Percentiles rank a stretch among this genome's conserved stretches.
phyloP scores from a whole-genome alignment of 2,329 filamentous ascomycete genomes.

The Xylaria sp. region DNA sequence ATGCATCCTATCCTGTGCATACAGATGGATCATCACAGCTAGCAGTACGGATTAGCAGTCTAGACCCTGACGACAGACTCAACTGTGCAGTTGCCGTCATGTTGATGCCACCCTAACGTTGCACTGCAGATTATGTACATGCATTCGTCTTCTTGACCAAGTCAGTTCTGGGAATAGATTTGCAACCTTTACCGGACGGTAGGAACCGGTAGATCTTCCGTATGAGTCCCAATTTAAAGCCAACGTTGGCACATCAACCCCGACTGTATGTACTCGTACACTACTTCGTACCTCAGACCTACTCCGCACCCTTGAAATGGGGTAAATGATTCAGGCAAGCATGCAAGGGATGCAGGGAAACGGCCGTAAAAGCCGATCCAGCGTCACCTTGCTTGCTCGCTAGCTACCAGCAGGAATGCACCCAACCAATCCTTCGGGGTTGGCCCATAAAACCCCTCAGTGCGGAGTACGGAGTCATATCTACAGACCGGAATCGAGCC shows the following conservation, averaged over 20 bases:
- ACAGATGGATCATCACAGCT: background rate
- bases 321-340: too few relatives aligned
- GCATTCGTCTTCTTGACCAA: background rate
- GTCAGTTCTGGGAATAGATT: background rate
- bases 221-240: too few relatives aligned
- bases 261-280: too few relatives aligned
- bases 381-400: too few relatives aligned
- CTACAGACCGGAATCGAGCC: slow-evolving; percentile 21
- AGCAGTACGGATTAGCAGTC: background rate
- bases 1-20: background rate
- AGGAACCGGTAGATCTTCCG: too few relatives aligned
- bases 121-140: background rate
- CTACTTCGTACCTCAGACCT: too few relatives aligned
- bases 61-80: background rate
- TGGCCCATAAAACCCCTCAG: too few relatives aligned
- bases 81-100: background rate
- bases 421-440: background rate
- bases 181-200: background rate
- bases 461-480: background rate
- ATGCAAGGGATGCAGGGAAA: too few relatives aligned
- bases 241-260: too few relatives aligned
- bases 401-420: too few relatives aligned
- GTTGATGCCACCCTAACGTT: background rate
- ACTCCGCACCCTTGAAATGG: too few relatives aligned
- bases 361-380: too few relatives aligned